A percentile compares a stretch with the other conserved stretches of the same genome.
Conservation (phyloP, 768 basidiomycete species). For the Suillus discolor region DNA sequence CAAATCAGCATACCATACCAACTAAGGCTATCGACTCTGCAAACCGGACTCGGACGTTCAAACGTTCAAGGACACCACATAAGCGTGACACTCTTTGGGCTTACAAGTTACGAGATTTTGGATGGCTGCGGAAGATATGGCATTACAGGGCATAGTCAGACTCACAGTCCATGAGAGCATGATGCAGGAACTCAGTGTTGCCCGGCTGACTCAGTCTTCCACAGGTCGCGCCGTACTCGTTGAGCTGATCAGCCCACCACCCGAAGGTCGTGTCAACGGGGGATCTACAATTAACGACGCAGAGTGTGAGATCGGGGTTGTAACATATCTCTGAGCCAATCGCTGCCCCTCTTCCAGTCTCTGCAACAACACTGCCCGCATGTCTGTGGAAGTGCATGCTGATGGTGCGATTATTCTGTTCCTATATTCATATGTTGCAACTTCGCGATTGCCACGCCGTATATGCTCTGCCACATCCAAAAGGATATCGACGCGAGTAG, state of each 20-base stretch:
- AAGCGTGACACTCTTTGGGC: too few species aligned
- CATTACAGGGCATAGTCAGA: too few species aligned
- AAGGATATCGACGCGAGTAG: not conserved
- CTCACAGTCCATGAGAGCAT: too few species aligned
- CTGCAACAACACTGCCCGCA: slow-evolving; percentile 41
- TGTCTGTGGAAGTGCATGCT: slow-evolving; percentile 13
- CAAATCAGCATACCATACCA: too few species aligned
- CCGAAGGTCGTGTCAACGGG: slow-evolving; percentile 12
- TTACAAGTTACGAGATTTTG: too few species aligned
- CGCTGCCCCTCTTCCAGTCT: slow-evolving; percentile 48
- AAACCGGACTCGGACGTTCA: too few species aligned
- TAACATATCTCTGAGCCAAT: slow-evolving; percentile 21
- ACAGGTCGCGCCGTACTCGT: too few species aligned
- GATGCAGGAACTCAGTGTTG: too few species aligned
- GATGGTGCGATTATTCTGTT: not conserved
- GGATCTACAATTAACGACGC: slow-evolving; percentile 8
- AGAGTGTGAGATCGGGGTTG: not conserved
- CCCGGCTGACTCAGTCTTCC: too few species aligned
- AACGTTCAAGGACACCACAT: too few species aligned
- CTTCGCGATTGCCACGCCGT: slow-evolving; percentile 9
- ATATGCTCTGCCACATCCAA: not conserved
- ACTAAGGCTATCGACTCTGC: too few species aligned
- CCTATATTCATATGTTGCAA: not conserved
- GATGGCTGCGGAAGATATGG: too few species aligned
- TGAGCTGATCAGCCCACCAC: slow-evolving; percentile 9